Base-by-base conservation (phyloP, 768 basidiomycete genomes). In the Dentipellis fragilis region DNA sequence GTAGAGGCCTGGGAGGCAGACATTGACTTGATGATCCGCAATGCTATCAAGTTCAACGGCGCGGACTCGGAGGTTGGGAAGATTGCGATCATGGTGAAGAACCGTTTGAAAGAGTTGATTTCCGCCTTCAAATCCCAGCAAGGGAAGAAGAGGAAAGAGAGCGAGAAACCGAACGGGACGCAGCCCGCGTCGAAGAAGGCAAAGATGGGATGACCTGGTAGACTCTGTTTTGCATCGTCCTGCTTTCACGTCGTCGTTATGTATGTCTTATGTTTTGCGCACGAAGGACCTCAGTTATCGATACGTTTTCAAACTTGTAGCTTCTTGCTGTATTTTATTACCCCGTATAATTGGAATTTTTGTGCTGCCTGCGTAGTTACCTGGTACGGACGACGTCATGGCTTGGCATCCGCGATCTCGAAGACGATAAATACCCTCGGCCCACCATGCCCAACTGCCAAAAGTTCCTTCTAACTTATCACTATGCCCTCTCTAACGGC, bases 21-120 rank as follows among this genome's bases (percentile, higher is more conserved):
- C 66, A 70, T 94, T 54, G 80, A 86, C 46, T 77, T 94, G 45
- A 95, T 98, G 93, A 69, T 91, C 57, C 72, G 80, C 57, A 98
- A 97, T 65, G 91, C 94, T 14, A 79, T 88, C 67, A 80, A 77
- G 53, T 98, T 96, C 77, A 98, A 98, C 61, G 88, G 87, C 0
- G 72, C 73, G 1, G 83, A 85, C 47, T 89, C 88, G 2, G 86
- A 89, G 56, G 87, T 91, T n/a, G 90, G 85, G 14, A 65, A 71
- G 45, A 71, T 86, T 39, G 79, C 88, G 8, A 63, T 70, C n/a
- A 63, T 67, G 34, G 64, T 85, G 49, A 73, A 72, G 48, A 72
- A 77, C 52, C 80, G 77, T 59, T 72, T 79, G 61, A 78, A 71
- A 60, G 81, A 84, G 51, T 66, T 86, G 60, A 56, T 83, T 63